Percentiles rank a stretch among this genome's conserved stretches.
Conservation (phyloP, 805 yeast genomes). For the Metschnikowia continentalis region DNA sequence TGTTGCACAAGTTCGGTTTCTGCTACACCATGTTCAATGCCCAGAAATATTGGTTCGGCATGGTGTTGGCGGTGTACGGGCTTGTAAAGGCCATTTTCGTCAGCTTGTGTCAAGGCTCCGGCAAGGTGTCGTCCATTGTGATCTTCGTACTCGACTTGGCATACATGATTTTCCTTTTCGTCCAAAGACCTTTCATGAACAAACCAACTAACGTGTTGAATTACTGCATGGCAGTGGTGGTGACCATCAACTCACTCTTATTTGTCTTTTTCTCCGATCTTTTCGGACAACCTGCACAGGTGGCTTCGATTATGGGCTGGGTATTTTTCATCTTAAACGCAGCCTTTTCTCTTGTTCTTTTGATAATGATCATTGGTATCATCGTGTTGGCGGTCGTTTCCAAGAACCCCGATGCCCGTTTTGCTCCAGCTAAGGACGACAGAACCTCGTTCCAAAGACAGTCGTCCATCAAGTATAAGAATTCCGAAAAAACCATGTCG, state of each 20-base stretch:
- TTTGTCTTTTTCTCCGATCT: conserved; percentile 82
- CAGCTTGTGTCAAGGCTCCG: conserved; percentile 74
- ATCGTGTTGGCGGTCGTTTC: conserved; percentile 60
- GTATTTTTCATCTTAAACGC: conserved; percentile 86
- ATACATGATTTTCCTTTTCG: conserved; percentile 61
- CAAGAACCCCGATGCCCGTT: conserved; percentile 84
- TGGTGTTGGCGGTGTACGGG: conserved; percentile 55
- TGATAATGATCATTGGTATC: conserved; percentile 66
- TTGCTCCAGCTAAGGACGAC: conserved; percentile 86
- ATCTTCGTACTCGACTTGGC: conserved; percentile 72
- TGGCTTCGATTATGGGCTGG: conserved; percentile 86
- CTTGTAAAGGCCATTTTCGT: conserved; percentile 69
- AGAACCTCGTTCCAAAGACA: conserved; percentile 79
- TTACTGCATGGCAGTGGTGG: conserved; percentile 68
- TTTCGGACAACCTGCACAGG: conserved; percentile 76
- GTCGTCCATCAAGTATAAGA: conserved; percentile 37
- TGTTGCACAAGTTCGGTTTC: conserved; percentile 79
- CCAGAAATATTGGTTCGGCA: conserved; percentile 77
- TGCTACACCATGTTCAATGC: conserved; percentile 88
- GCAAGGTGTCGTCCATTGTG: conserved; percentile 76
- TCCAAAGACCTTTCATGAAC: conserved; percentile 72
- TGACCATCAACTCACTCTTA: conserved; percentile 73
- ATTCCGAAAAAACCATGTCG: conserved; percentile 8
- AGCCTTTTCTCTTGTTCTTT: conserved; percentile 72
- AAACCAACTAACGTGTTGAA: conserved; percentile 75